Evolutionary conservation across 176 grass and related monocot genomes (phyloP).

Genomic region (Carex pumila): DNA sequence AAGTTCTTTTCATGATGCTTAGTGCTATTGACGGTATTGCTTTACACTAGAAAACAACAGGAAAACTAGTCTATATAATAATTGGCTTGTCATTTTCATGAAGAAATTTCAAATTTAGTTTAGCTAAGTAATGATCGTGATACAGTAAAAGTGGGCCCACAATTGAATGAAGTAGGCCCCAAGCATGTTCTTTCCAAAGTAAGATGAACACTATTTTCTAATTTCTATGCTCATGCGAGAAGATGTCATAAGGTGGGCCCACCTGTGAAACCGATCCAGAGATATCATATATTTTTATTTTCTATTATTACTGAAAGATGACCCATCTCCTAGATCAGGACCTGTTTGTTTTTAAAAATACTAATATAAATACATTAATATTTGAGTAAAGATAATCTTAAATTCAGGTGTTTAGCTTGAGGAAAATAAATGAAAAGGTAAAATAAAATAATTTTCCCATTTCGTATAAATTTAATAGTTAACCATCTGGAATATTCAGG

Average conservation of each 20-base stretch:
- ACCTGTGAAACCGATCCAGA: background rate
- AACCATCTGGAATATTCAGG: background rate
- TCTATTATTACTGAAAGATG: background rate
- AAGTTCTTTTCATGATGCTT: too few relatives aligned
- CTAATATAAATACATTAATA: background rate
- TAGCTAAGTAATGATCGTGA: background rate
- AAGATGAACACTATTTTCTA: background rate
- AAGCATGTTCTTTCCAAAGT: background rate
- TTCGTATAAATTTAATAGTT: background rate
- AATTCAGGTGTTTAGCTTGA: background rate
- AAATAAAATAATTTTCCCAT: background rate
- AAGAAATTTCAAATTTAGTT: background rate
- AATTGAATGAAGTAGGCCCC: background rate
- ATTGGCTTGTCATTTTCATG: background rate
- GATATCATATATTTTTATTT: background rate
- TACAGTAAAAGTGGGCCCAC: background rate
- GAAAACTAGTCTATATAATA: background rate
- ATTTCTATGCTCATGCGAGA: conserved; percentile 1
- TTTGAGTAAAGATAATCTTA: background rate
- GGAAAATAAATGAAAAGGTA: background rate
- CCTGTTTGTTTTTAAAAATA: background rate
- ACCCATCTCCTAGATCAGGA: background rate
- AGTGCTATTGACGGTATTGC: too few relatives aligned
- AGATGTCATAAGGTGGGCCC: background rate
- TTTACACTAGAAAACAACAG: too few relatives aligned